These are phyloP conservation scores for Pogostemon cablin DNA, from an alignment of 257 asterid species.

Conservation along the genomic window DNA sequence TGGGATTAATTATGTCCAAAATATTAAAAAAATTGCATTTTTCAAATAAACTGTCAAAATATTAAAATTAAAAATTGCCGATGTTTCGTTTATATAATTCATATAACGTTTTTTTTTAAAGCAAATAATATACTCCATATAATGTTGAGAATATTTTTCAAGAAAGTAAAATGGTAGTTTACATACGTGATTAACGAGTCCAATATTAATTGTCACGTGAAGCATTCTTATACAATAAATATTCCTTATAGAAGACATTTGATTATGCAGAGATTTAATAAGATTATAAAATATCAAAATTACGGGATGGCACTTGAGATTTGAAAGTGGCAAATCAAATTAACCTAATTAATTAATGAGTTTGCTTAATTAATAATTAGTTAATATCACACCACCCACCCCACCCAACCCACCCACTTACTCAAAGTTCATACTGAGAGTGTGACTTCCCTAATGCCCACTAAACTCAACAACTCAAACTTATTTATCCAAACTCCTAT, in stretches of 20 bases:
- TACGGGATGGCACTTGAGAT: not conserved
- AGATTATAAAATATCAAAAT: not conserved
- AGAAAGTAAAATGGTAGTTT: not conserved
- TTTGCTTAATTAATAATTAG: not conserved
- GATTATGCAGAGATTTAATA: not conserved
- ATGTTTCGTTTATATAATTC: no score
- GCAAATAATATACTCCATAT: no score
- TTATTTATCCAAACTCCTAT: not conserved
- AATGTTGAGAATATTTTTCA: no score
- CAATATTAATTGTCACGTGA: not conserved
- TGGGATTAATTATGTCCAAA: no score
- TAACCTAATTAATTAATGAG: not conserved
- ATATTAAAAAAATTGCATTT: no score
- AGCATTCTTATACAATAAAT: no score
- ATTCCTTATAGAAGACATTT: not conserved
- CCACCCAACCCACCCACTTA: constrained; percentile 30
- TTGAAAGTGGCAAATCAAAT: not conserved
- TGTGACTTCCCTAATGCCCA: constrained; percentile 38
- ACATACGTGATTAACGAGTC: not conserved
- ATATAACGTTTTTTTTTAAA: no score
- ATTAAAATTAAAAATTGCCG: no score
- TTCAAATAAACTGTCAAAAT: no score
- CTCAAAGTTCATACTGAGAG: not conserved
- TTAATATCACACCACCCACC: constrained; percentile 10
- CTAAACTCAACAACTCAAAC: constrained; percentile 38